A percentile compares a stretch with the other conserved stretches of the same genome.
These are phyloP conservation scores for Echinosophora koreensis DNA, from an alignment of 306 rosid genomes.

Conservation along the genomic window DNA sequence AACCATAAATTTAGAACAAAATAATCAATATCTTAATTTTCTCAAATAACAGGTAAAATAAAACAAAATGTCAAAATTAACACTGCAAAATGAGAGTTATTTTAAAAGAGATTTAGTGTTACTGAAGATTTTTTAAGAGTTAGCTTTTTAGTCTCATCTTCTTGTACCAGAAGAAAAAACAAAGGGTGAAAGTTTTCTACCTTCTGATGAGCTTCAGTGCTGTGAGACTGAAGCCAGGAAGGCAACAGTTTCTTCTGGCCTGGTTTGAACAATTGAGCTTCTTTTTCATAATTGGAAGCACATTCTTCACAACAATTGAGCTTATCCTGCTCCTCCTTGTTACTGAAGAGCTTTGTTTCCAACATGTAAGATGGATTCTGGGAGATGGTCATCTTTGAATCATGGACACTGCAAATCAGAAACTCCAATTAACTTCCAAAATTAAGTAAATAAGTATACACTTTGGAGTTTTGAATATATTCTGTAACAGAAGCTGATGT, in stretches of 20 bases:
- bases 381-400: slow-evolving; percentile 61
- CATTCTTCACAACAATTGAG: slow-evolving; percentile 78
- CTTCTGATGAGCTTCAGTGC: slow-evolving; percentile 67
- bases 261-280: slow-evolving; percentile 71
- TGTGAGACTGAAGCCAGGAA: slow-evolving; percentile 89
- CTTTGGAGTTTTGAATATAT: background rate
- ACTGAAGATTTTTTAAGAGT: too few species aligned
- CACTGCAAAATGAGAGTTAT: too few species aligned
- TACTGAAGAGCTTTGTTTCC: slow-evolving; percentile 63
- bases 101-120: too few species aligned
- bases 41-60: too few species aligned
- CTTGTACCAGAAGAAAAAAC: background rate
- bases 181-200: slow-evolving; percentile 46
- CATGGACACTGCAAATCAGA: slow-evolving; percentile 67
- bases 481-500: slow-evolving; percentile 3
- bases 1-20: too few species aligned
- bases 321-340: slow-evolving; percentile 65
- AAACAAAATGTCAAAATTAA: too few species aligned
- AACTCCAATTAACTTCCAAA: slow-evolving; percentile 38
- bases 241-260: slow-evolving; percentile 77
- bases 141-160: background rate
- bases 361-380: slow-evolving; percentile 51
- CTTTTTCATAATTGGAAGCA: slow-evolving; percentile 77
- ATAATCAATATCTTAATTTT: too few species aligned
- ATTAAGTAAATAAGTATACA: background rate